Base-by-base conservation (phyloP, 495 filamentous ascomycete species). In the Penicillium soppii region DNA sequence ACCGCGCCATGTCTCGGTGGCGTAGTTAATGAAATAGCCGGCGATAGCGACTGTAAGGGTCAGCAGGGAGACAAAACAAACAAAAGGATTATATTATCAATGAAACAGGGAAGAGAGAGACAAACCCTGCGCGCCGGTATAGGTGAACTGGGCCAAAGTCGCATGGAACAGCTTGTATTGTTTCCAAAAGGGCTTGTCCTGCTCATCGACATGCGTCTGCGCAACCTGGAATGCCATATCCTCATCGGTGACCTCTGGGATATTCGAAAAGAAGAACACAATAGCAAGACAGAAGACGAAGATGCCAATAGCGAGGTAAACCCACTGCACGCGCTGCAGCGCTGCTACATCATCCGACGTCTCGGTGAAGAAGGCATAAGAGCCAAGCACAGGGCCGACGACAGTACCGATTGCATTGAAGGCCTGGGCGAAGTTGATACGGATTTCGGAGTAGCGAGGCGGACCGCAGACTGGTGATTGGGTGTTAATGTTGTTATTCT, bases 281-380 rank as follows among this genome's bases (percentile, higher is more conserved):
- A 43, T 58, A 0, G 80, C 81, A 16, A 88, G 79, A 20, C 79
- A 68, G 40, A 85, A 87, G 47, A 85, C 85, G 52, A 90, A 84
- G 32, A 87, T 80, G 3, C 86, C 86, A 43, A 89, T 83, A 41
- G 79, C 85, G 0, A 90, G 77, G 59, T 90, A 91, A 0, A 85
- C 69, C 87, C 88, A 90, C 63, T 91, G 88, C 17, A 91, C 87
- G 23, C 72, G 75, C 57, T 75, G 67, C 4, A 82, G 63, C 6
- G 70, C 69, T 0, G 65, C 22, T 2, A 68, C 68, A 41, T 85
- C 78, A 40, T 87, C 76, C 12, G 59, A 65, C 16, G 66, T 74
- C 13, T 69, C 59, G 6, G 65, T 69, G 65, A 90, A 91, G 68
- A 89, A 86, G 17, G 82, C 85, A 46, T 82, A 84, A 10, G 85